A percentile compares a stretch with the other conserved stretches of the same genome.
Conservation (phyloP, 257 asterid genomes). For the Solanum sitiens region DNA sequence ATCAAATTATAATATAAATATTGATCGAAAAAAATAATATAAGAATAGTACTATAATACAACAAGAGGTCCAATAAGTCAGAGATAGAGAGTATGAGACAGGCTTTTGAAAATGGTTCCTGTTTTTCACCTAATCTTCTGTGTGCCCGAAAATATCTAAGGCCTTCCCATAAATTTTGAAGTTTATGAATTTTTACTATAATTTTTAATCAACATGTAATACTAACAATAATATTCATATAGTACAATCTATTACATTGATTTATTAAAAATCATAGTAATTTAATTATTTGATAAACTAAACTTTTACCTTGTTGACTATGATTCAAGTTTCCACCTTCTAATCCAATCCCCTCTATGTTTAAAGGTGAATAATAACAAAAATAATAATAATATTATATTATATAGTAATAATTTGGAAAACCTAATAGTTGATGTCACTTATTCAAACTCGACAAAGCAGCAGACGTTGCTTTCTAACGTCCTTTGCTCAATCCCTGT, state of each 20-base stretch:
- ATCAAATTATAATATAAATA: not conserved
- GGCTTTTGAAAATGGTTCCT: not conserved
- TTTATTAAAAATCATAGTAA: rapidly evolving
- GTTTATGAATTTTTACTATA: not conserved
- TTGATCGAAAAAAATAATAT: not conserved
- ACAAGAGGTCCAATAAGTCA: not conserved
- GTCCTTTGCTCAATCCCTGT: not conserved
- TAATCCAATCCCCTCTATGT: not conserved
- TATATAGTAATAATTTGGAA: not conserved
- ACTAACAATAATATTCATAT: not conserved
- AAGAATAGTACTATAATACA: not conserved
- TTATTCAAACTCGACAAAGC: not conserved
- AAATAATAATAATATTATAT: not conserved
- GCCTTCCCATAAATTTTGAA: not conserved
- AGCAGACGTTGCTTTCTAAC: not conserved
- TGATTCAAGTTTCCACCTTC: not conserved
- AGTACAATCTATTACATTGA: not conserved
- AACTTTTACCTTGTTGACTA: not conserved
- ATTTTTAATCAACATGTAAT: not conserved
- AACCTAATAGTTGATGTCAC: not conserved
- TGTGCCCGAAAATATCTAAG: not conserved
- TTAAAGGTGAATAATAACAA: not conserved
- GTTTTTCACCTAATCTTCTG: not conserved
- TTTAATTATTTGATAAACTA: rapidly evolving
- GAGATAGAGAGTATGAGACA: not conserved